Base-by-base conservation (phyloP, 495 filamentous ascomycete species). In the Mycothermus thermophilus region DNA sequence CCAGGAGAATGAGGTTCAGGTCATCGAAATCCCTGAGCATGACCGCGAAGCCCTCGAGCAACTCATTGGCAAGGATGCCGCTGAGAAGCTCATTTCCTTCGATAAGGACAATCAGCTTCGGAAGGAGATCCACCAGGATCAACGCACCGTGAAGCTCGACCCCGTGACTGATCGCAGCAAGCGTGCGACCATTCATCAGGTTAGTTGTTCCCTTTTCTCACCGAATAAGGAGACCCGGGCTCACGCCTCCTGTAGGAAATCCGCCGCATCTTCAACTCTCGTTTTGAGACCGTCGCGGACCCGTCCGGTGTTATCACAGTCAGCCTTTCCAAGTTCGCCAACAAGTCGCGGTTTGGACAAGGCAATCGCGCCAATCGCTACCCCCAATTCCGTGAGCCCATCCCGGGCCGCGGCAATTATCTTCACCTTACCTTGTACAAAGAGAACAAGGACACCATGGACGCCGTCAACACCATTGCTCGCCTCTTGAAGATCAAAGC, bases 401-500 rank as follows among this genome's bases (percentile, higher is more conserved):
- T 23, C 21, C 42, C 54, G 37, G 66, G 75, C 8, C 80, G 79
- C 12, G 85, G 81, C 1, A 73, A 79, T 7, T 87, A 83, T 50
- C 67, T 95, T 6, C 90, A 97, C 54, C 92, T 96, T 50, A 83
- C 83, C 0, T 71, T 97, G 25, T 90, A 87, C 66, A 97, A 97
- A 60, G 90, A 96, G 58, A 97, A 97, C 57, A 85, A 85, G 46
- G 92, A 97, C 48, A 97, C 92, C 2, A 93, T 95, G 84, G 88
- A 97, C 42, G 77, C 81, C 0, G 64, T 92, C 18, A 74, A 69
- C 6, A 79, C 75, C 38, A 60, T 96, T 6, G 74, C 75, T 0
- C 72, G 75, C 29, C 63, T 72, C 12, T 48, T 93, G 21, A 76
- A 77, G 42, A 63, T 80, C 46, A 75, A 75, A 32, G 58, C 74